phyloP scores from a whole-genome alignment of 768 basidiomycete genomes.

The Chlorophyllum brunneum region DNA sequence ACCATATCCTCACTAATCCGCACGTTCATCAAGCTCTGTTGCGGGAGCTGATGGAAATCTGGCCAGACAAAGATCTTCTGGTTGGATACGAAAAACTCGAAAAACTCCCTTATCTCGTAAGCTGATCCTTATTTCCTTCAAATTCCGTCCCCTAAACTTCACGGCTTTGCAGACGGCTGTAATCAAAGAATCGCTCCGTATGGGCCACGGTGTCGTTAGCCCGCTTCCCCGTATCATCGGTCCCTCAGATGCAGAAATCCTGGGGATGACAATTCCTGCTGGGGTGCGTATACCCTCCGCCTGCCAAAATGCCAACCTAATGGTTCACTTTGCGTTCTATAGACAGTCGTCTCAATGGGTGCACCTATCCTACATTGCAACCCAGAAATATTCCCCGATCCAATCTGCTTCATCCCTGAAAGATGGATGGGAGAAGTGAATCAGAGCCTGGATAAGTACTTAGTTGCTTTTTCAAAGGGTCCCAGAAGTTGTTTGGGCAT shows the following conservation, averaged over 20 bases:
- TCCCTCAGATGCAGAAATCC: conserved; percentile 29
- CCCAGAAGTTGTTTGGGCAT: conserved; percentile 42
- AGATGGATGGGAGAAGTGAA: conserved; percentile 37
- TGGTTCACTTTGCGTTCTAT: not conserved
- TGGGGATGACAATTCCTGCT: conserved; percentile 31
- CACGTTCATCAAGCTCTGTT: conserved; percentile 26
- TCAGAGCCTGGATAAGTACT: conserved; percentile 34
- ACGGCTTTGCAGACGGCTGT: conserved; percentile 34
- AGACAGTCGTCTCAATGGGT: conserved; percentile 42
- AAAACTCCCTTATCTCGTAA: conserved; percentile 42
- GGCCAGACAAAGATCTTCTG: conserved; percentile 33
- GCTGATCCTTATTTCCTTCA: conserved; percentile 13
- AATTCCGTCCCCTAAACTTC: not conserved
- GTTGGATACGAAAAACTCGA: conserved; percentile 35
- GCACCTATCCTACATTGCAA: conserved; percentile 36
- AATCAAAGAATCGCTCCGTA: conserved; percentile 42
- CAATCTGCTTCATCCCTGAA: conserved; percentile 35
- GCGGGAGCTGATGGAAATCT: conserved; percentile 30
- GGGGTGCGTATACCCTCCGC: conserved; percentile 25
- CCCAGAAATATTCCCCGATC: conserved; percentile 37
- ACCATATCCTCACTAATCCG: conserved; percentile 32
- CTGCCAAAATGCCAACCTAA: not conserved
- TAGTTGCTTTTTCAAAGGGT: conserved; percentile 42
- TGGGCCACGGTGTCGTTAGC: conserved; percentile 35
- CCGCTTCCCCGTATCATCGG: conserved; percentile 38